Percentiles rank a stretch among this genome's conserved stretches.
phyloP scores from a whole-genome alignment of 148 eudicot species.

The Fagopyrum tataricum region DNA sequence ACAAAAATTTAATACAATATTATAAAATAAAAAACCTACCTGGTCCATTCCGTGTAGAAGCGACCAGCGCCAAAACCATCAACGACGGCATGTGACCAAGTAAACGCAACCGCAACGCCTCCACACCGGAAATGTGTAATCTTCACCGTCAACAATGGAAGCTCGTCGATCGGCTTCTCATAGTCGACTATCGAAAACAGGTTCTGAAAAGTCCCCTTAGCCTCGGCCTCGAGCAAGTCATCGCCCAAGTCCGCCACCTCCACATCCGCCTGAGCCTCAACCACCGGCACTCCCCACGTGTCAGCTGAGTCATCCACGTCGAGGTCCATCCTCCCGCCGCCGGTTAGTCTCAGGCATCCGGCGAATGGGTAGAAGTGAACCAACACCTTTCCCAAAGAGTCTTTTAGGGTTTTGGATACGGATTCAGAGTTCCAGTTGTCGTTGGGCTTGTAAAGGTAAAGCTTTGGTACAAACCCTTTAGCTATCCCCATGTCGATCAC shows the following conservation, averaged over 20 bases:
- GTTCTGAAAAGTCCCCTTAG: background rate
- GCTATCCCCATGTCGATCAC: constrained; percentile 6
- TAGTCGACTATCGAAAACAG: background rate
- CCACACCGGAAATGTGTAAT: background rate
- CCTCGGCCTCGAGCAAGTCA: background rate
- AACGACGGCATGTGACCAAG: constrained; percentile 3
- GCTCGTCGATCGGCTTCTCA: background rate
- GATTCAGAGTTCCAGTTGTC: background rate
- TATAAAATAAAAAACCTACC: background rate
- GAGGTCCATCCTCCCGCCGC: background rate
- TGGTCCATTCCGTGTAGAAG: background rate
- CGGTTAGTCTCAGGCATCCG: background rate
- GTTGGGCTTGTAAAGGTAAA: background rate
- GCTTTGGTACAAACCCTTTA: background rate
- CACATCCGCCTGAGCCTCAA: background rate
- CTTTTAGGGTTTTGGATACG: background rate
- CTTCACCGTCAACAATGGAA: constrained; percentile 4
- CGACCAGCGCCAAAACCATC: background rate
- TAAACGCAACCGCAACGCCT: background rate
- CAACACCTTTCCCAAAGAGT: background rate
- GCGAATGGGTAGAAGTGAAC: background rate
- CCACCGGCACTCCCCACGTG: background rate
- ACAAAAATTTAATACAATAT: too few relatives aligned
- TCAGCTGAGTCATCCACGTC: background rate
- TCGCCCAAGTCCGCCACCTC: background rate